Evolutionary conservation across 768 basidiomycete species (phyloP), one percentile per base, ranked within the genome.

Genomic region (Kwoniella pini): DNA sequence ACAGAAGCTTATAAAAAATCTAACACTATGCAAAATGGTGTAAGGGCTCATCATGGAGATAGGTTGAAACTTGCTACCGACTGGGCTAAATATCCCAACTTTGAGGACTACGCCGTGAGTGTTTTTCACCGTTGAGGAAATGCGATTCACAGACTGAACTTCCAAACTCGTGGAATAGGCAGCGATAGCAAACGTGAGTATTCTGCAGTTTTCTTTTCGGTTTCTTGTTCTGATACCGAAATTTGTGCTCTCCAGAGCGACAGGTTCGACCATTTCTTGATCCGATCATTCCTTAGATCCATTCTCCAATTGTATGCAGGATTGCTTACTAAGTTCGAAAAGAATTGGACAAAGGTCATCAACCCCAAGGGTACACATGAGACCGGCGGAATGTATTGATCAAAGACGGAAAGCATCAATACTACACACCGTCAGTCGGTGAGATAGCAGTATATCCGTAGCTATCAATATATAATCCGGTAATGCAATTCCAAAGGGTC

Each of bases 341-440:
- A 60, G 22, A 75, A 75, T 42, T 75, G 74, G 74, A 30, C 27
- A 3, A 75, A 75, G 51, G 69, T 72, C 27, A 69, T 72, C 64
- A 59, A 69, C 40, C 74, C 74, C 19, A 75, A 75, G 38, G 69
- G 69, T 2, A 64, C 33, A 12, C 59, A 65, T 27, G 48, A 49
- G 10, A 30, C 50, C 10, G 69, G 65, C 6, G 71, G 63, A 10
- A 72, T 75, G 69, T 75, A 70, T 64, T 72, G 62, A 46, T 19
- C 12, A 19, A 40, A 3, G 15, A 15, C 33, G 33, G 33, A 7
- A 36, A 36, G 15, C 33, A 15, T 7, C 15, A 7, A 36, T 7
- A 36, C 15, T 7, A 36, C 33, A 36, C 7, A 36, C 7, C 7
- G 33, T 7, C 15, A 7, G 15, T 7, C 33, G 33, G 33, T 36